Percentiles rank a stretch among this genome's conserved stretches.
phyloP scores from a whole-genome alignment of 1,284 basidiomycete species.

The Fereydounia khargensis region DNA sequence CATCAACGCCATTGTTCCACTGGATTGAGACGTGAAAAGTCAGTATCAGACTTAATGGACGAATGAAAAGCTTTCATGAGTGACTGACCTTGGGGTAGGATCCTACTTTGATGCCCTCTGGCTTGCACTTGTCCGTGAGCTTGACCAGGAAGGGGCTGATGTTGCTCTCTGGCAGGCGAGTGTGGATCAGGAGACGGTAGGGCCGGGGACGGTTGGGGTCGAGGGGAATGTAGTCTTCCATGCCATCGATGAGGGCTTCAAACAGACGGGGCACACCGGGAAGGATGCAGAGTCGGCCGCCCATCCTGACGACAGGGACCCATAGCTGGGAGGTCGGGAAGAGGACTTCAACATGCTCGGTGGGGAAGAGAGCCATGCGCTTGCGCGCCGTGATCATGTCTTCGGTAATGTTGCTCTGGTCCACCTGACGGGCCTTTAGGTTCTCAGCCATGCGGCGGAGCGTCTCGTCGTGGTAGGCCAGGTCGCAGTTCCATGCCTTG shows the following conservation, averaged over 20 bases:
- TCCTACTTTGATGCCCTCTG: slow-evolving; percentile 77
- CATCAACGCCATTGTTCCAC: slow-evolving; percentile 66
- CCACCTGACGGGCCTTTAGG: slow-evolving; percentile 65
- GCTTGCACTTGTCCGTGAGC: slow-evolving; percentile 72
- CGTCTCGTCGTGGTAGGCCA: slow-evolving; percentile 77
- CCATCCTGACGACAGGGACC: slow-evolving; percentile 82
- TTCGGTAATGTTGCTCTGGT: slow-evolving; percentile 65
- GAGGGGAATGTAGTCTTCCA: slow-evolving; percentile 65
- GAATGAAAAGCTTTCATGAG: neutral
- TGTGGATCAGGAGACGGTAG: slow-evolving; percentile 57
- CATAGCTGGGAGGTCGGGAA: slow-evolving; percentile 61
- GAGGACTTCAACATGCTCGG: slow-evolving; percentile 38
- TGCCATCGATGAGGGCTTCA: slow-evolving; percentile 59
- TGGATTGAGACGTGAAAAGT: too few species aligned
- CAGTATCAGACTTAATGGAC: neutral
- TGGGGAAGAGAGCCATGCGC: slow-evolving; percentile 51
- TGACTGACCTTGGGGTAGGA: slow-evolving; percentile 64
- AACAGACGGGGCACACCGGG: slow-evolving; percentile 87
- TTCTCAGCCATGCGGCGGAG: slow-evolving; percentile 72
- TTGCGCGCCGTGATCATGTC: slow-evolving; percentile 59
- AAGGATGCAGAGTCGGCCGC: slow-evolving; percentile 80
- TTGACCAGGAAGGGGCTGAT: slow-evolving; percentile 83
- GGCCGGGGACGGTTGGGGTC: slow-evolving; percentile 38
- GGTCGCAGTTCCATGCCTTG: slow-evolving; percentile 69
- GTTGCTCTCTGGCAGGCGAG: slow-evolving; percentile 68